A percentile compares a stretch with the other conserved stretches of the same genome.
phyloP scores from a whole-genome alignment of 331 rosid species.

The Dryas integrifolia region DNA sequence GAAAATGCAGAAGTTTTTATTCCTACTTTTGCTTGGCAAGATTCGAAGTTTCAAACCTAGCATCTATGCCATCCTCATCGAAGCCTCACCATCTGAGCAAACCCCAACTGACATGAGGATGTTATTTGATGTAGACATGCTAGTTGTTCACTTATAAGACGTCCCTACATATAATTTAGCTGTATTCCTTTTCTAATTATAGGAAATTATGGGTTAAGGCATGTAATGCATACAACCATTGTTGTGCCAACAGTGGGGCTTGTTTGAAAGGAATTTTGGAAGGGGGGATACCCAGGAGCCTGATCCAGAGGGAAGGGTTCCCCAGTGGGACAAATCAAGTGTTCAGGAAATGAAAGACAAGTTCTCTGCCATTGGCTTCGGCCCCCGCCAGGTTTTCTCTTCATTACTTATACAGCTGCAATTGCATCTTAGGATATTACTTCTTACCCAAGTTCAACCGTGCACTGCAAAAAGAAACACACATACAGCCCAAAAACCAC shows the following conservation, averaged over 20 bases:
- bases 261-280: conserved; percentile 79
- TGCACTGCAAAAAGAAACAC: neutral
- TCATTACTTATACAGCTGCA: conserved; percentile 10
- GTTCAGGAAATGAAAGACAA: conserved; percentile 87
- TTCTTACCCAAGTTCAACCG: neutral
- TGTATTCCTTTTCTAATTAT: neutral
- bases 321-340: conserved; percentile 76
- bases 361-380: conserved; percentile 77
- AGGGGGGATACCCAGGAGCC: conserved; percentile 79
- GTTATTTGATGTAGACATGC: neutral
- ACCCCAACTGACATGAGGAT: neutral
- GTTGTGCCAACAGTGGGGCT: conserved; percentile 72
- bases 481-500: neutral
- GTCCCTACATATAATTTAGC: neutral
- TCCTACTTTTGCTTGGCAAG: neutral
- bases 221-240: conserved; percentile 13
- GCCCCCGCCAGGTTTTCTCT: conserved; percentile 84
- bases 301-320: conserved; percentile 95
- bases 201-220: neutral
- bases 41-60: too few species aligned
- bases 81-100: neutral
- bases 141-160: neutral
- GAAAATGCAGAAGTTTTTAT: neutral
- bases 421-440: neutral
- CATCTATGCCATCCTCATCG: too few species aligned